Evolutionary conservation across 495 filamentous ascomycete genomes (phyloP), one percentile per base, ranked within the genome.

Genomic region (Neurospora sp.): DNA sequence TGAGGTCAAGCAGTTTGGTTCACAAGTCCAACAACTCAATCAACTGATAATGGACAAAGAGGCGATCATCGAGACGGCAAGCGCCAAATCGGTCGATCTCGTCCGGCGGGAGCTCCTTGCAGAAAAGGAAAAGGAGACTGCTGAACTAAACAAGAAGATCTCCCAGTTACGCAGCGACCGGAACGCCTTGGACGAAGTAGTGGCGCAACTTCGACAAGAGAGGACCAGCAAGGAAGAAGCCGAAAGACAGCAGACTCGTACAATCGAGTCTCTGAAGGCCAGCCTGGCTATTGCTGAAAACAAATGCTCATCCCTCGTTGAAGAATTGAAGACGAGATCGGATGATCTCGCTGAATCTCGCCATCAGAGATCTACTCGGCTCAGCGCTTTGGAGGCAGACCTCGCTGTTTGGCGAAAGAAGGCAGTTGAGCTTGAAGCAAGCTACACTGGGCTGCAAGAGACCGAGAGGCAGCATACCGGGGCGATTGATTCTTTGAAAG

Each of bases 1-100:
- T 0, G 76, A 76, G 17, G 22, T 59, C 14, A 37, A 72, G 27
- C 20, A 74, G n/a, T 73, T 74, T 40, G 42, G 70, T 27, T 12
- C 61, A 20, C 72, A 76, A 8, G 6, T 75, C n/a, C 40, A 69
- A 5, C 73, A 75, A 35, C 72, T 80, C 12, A 70, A 71, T 14
- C 72, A 79, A 39, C 17, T 70, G 16, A 5, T 80, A 4, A 70
- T 71, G 22, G 74, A 76, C 6, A 75, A 75, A 38, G 76, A 80
- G 1, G 38, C 40, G 14, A 37, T 7, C 17, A n/a, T 17, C 37
- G 37, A 74, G 38, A 2, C 16, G 5, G 38, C 35, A 37, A 61
- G n/a, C 3, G 42, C 70, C 8, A 27, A 73, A 37, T 40, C 76
- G 0, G 71, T 53, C 0, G 68, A 73, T 0, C 38, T 68, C 4